Evolutionary conservation across 768 basidiomycete genomes (phyloP).

Genomic region (Trametes villosa): DNA sequence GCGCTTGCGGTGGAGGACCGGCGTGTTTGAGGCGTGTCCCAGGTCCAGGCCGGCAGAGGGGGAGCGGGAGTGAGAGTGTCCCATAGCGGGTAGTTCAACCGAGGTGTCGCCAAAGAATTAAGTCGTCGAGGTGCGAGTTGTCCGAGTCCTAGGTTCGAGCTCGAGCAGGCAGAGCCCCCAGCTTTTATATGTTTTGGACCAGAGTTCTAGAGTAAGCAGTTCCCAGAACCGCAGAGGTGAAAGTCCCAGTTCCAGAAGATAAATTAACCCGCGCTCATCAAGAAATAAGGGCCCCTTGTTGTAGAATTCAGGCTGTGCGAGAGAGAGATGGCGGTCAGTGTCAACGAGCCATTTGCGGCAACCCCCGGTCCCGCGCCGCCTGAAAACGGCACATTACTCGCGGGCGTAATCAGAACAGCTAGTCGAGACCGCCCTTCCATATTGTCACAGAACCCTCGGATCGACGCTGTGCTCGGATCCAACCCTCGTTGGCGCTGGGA

Average conservation of each 20-base stretch:
- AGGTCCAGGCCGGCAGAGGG: slow-evolving; percentile 20
- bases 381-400: slow-evolving; percentile 14
- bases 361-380: slow-evolving; percentile 10
- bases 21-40: slow-evolving; percentile 14
- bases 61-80: slow-evolving; percentile 27
- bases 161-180: slow-evolving; percentile 7
- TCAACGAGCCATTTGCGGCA: slow-evolving; percentile 20
- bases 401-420: slow-evolving; percentile 12
- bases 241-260: slow-evolving; percentile 21
- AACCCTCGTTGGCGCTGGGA: slow-evolving; percentile 9
- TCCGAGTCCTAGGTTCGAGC: slow-evolving; percentile 11
- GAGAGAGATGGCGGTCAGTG: slow-evolving; percentile 25
- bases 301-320: slow-evolving; percentile 21
- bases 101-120: slow-evolving; percentile 19
- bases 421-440: slow-evolving; percentile 10
- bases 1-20: slow-evolving; percentile 27
- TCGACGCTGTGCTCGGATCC: slow-evolving; percentile 22
- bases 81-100: slow-evolving; percentile 19
- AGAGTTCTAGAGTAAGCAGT: slow-evolving; percentile 21
- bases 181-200: slow-evolving; percentile 25
- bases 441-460: slow-evolving; percentile 23
- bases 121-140: slow-evolving; percentile 14
- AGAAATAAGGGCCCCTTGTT: slow-evolving; percentile 23
- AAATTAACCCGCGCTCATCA: slow-evolving; percentile 22
- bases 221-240: slow-evolving; percentile 20